Evolutionary conservation across 2,329 filamentous ascomycete genomes (phyloP).

Genomic region (Alternaria infectoria): DNA sequence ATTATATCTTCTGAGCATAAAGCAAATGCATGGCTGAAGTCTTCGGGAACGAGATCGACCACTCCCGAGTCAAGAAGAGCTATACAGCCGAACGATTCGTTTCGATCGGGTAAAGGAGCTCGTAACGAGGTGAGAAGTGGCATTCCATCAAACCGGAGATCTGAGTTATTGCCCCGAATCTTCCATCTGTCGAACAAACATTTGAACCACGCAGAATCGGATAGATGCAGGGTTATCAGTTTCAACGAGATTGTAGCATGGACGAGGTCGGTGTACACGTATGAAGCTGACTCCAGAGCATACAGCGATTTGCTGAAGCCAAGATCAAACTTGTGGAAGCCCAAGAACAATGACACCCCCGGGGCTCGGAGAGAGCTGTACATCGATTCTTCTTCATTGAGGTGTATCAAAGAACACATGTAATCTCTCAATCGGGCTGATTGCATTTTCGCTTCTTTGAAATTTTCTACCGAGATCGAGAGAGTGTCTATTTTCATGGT

Average conservation of each 20-base stretch:
- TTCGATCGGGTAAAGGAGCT: neutral
- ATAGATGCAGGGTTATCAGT: neutral
- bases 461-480: neutral
- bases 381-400: neutral
- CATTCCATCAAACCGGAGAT: neutral
- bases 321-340: neutral
- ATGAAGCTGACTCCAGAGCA: neutral
- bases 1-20: conserved; percentile 5
- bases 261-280: neutral
- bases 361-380: neutral
- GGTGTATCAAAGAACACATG: neutral
- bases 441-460: neutral
- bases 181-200: neutral
- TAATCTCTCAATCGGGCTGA: neutral
- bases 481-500: neutral
- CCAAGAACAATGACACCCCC: neutral
- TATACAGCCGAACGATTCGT: neutral
- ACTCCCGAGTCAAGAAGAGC: conserved; percentile 8
- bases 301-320: neutral
- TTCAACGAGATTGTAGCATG: neutral
- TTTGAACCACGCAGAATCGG: neutral
- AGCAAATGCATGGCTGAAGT: neutral
- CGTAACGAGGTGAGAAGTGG: neutral
- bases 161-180: neutral
- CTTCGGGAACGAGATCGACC: neutral